A percentile compares a stretch with the other conserved stretches of the same genome.
Conservation (phyloP, 2,329 filamentous ascomycete genomes). For the Sporothrix sp. region DNA sequence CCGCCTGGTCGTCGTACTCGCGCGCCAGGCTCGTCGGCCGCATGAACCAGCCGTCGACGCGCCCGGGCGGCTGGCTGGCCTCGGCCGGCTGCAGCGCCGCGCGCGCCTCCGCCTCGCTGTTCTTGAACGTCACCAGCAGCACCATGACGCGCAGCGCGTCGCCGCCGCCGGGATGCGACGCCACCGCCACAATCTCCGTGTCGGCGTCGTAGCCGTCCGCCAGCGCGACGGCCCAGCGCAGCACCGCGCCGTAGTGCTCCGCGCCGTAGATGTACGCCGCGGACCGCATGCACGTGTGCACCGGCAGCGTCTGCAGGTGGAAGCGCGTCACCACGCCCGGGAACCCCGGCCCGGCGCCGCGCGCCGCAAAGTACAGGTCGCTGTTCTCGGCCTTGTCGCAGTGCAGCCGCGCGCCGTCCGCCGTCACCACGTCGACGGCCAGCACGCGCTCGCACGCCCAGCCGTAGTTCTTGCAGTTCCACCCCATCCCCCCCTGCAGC, state of each 20-base stretch:
- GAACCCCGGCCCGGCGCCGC: slow-evolving; percentile 41
- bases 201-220: slow-evolving; percentile 26
- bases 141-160: slow-evolving; percentile 26
- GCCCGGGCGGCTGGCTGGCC: slow-evolving; percentile 29
- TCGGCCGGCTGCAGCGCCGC: slow-evolving; percentile 29
- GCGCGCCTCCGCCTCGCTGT: slow-evolving; percentile 25
- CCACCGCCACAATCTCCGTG: slow-evolving; percentile 33
- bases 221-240: slow-evolving; percentile 16
- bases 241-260: slow-evolving; percentile 31
- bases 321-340: slow-evolving; percentile 43
- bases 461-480: slow-evolving; percentile 49
- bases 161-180: slow-evolving; percentile 22
- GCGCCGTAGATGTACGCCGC: slow-evolving; percentile 35
- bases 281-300: slow-evolving; percentile 7
- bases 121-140: slow-evolving; percentile 33
- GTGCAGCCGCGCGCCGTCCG: slow-evolving; percentile 30
- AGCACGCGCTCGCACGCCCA: slow-evolving; percentile 41
- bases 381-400: slow-evolving; percentile 30
- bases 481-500: slow-evolving; percentile 48
- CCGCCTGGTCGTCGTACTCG: slow-evolving; percentile 34
- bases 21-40: slow-evolving; percentile 28
- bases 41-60: slow-evolving; percentile 14
- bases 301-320: slow-evolving; percentile 32
- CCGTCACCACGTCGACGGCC: slow-evolving; percentile 39
- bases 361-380: slow-evolving; percentile 40